phyloP scores from a whole-genome alignment of 2,329 filamentous ascomycete species.

The Lachnellula cervina region DNA sequence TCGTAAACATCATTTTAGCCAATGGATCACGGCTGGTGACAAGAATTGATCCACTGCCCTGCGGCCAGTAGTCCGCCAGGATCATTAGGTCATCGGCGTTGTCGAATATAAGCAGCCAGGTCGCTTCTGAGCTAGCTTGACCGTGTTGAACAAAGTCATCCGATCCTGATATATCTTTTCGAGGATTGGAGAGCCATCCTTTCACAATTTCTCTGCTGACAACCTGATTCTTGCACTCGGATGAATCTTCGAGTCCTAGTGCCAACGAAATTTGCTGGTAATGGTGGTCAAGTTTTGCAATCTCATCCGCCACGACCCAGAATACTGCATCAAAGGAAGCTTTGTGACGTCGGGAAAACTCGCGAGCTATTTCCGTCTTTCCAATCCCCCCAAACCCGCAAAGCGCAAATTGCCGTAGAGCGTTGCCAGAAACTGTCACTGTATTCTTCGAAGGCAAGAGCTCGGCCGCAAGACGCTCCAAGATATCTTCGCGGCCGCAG shows the following conservation, averaged over 20 bases:
- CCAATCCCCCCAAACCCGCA: too few relatives aligned
- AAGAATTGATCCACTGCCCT: slow-evolving; percentile 30
- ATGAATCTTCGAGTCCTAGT: slow-evolving; percentile 25
- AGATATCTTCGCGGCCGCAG: too few relatives aligned
- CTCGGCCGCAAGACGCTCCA: too few relatives aligned
- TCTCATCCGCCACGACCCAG: slow-evolving; percentile 29
- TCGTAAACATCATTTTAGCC: slow-evolving; percentile 21
- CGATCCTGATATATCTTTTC: not conserved
- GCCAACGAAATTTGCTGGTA: slow-evolving; percentile 24
- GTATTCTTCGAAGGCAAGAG: too few relatives aligned
- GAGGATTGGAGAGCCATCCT: too few relatives aligned
- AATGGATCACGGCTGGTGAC: slow-evolving; percentile 31
- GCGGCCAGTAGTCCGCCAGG: slow-evolving; percentile 27
- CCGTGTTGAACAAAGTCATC: not conserved
- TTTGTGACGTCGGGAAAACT: slow-evolving; percentile 23
- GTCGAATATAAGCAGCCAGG: slow-evolving; percentile 36
- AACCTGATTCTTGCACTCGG: slow-evolving; percentile 11
- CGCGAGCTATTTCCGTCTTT: slow-evolving; percentile 16
- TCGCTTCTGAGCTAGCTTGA: slow-evolving; percentile 11
- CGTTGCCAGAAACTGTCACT: too few relatives aligned
- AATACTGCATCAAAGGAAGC: slow-evolving; percentile 29
- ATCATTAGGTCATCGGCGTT: slow-evolving; percentile 35
- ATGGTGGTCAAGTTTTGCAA: slow-evolving; percentile 24
- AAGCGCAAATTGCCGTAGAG: too few relatives aligned
- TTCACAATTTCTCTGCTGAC: too few relatives aligned